These are phyloP conservation scores for Phytophthora sansomeana DNA, from an alignment of 352 stramenopile genomes.

Conservation along the genomic window DNA sequence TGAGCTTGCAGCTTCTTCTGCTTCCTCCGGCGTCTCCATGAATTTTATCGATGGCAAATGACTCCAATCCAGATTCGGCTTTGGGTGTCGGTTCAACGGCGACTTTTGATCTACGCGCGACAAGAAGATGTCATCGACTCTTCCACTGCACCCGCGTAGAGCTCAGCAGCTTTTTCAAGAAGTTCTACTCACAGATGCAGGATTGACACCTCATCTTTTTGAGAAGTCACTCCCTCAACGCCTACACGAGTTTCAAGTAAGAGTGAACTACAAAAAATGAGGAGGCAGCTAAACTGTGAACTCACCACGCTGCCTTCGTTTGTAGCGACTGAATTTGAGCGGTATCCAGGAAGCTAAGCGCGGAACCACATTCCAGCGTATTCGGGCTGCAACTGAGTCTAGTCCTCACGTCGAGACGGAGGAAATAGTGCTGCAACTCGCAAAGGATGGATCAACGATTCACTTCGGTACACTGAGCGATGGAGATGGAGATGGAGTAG, in stretches of 20 bases:
- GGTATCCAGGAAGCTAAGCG: slow-evolving; percentile 45
- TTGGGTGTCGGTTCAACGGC: slow-evolving; percentile 19
- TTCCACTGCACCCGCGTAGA: slow-evolving; percentile 44
- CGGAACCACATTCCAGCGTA: slow-evolving; percentile 29
- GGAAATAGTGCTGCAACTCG: slow-evolving; percentile 12
- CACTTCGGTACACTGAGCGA: neutral
- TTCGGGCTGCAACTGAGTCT: slow-evolving; percentile 1
- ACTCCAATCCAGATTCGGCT: neutral
- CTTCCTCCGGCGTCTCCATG: neutral
- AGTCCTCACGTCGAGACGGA: neutral
- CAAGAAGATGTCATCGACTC: neutral
- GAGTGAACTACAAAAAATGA: neutral
- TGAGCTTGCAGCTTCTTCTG: neutral
- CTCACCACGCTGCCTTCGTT: neutral
- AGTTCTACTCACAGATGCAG: slow-evolving; percentile 27
- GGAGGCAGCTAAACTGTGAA: neutral
- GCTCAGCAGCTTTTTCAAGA: slow-evolving; percentile 52
- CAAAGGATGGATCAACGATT: slow-evolving; percentile 30
- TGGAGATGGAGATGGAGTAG: neutral
- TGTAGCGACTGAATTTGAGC: slow-evolving; percentile 28
- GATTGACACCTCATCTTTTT: slow-evolving; percentile 35
- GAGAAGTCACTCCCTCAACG: slow-evolving; percentile 33
- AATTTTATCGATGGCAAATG: neutral
- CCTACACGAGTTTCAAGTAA: slow-evolving; percentile 41
- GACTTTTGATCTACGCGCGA: slow-evolving; percentile 1